phyloP scores from a whole-genome alignment of 2,329 filamentous ascomycete genomes.

The Metarhizium album region DNA sequence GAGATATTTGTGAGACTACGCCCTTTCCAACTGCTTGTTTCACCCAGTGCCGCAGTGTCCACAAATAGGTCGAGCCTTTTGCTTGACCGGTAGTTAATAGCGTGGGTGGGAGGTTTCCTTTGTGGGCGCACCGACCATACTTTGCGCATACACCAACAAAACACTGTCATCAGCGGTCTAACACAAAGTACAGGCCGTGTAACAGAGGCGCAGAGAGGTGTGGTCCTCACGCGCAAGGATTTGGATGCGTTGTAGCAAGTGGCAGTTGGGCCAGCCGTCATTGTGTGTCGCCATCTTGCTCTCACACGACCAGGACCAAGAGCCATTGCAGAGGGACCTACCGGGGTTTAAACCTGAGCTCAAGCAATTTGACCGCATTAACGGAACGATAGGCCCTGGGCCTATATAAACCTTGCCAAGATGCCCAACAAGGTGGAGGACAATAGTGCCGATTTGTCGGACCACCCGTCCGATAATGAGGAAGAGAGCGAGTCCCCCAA shows the following conservation, averaged over 20 bases:
- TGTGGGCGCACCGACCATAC: neutral
- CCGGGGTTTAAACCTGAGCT: constrained; percentile 1
- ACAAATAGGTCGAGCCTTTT: neutral
- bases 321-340: constrained; percentile 1
- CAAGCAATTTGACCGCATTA: neutral
- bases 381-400: neutral
- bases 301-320: constrained; percentile 11
- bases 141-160: constrained; percentile 21
- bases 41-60: neutral
- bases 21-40: constrained; percentile 1
- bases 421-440: constrained; percentile 46
- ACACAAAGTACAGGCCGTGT: constrained; percentile 18
- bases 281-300: constrained; percentile 18
- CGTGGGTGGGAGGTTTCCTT: neutral
- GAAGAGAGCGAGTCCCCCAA: constrained; percentile 38
- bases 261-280: constrained; percentile 1
- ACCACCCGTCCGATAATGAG: constrained; percentile 48
- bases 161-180: constrained; percentile 16
- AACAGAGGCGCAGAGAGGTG: constrained; percentile 21
- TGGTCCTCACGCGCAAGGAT: constrained; percentile 21
- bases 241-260: constrained; percentile 11
- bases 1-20: neutral
- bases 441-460: constrained; percentile 44
- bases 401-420: constrained; percentile 40
- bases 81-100: neutral